Evolutionary conservation across 768 basidiomycete genomes (phyloP), one percentile per base, ranked within the genome.

Genomic region (Mycena crocata): DNA sequence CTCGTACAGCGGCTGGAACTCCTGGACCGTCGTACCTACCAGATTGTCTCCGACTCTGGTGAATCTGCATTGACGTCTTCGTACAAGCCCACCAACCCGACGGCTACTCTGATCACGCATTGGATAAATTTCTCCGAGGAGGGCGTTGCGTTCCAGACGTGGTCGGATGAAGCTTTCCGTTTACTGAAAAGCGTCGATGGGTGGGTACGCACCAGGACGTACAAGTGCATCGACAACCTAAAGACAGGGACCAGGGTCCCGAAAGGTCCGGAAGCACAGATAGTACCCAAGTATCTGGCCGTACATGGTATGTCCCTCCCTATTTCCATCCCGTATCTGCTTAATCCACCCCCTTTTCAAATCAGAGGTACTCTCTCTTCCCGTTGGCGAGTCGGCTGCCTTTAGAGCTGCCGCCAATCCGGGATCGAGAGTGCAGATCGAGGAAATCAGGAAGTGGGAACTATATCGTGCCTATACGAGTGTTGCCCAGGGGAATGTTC

Each of bases 401-500:
- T 74, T 74, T 54, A 65, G 64, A 15, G 46, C 34, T 17, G 54
- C 69, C 32, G 40, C 57, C 32, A 65, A 64, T 44, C 62, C 62
- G 15, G 72, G 76, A 40, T 46, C 56, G 15, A 34, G 51, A 19
- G 67, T 65, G 35, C 64, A 71, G 17, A 52, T 75, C 24, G 67
- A 68, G 21, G 79, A 81, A 61, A 51, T 58, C 45, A 77, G 83
- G 39, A 68, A 61, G 34, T 87, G 85, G 85, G 73, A 77, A 12
- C 56, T 87, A 55, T 84, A 86, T 72, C 81, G 81, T 21, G 82
- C 84, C 5, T 87, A 84, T 73, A 83, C 84, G 28, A 78, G 80
- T 46, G 68, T 86, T 42, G 80, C 83, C 17, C 84, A 85, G 68
- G 79, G 78, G 26, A 80, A 82, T 62, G n/a, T 76, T 35, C 21